Percentiles rank a stretch among this genome's conserved stretches.
phyloP scores from a whole-genome alignment of 371 early-diverging fungal genomes.

The Actinomucor elegans region DNA sequence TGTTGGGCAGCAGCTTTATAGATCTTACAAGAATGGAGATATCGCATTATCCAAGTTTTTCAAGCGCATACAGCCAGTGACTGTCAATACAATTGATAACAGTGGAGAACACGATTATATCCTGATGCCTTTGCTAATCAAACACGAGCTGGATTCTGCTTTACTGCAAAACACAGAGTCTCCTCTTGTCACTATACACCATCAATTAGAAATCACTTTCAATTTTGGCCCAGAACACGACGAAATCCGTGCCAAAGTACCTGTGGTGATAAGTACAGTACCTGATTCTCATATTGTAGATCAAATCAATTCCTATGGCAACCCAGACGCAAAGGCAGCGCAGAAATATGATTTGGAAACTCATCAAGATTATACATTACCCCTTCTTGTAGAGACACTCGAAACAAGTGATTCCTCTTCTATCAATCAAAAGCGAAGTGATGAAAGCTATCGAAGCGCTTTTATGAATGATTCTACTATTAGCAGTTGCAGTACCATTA shows the following conservation, averaged over 20 bases:
- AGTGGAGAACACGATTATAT: not conserved
- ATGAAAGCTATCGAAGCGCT: not conserved
- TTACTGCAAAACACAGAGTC: slow-evolving; percentile 8
- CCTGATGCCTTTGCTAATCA: not conserved
- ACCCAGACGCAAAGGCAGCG: no score
- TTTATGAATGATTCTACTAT: not conserved
- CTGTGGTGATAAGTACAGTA: slow-evolving; percentile 14
- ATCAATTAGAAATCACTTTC: slow-evolving; percentile 24
- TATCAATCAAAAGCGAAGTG: not conserved
- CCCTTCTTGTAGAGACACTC: not conserved
- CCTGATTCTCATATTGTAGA: not conserved
- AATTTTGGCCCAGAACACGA: slow-evolving; percentile 12
- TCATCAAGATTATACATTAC: slow-evolving; percentile 2
- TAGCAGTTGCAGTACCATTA: no score
- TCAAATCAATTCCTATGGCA: not conserved
- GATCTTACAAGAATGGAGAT: slow-evolving; percentile 9
- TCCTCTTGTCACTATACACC: slow-evolving; percentile 9
- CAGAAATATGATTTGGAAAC: slow-evolving; percentile 13
- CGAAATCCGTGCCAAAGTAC: slow-evolving; percentile 15
- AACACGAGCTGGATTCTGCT: not conserved
- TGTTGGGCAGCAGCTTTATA: not conserved
- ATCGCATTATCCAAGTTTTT: slow-evolving; percentile 17
- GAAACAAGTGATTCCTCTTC: slow-evolving; percentile 2
- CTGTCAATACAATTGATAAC: slow-evolving; percentile 4
- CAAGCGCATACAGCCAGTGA: slow-evolving; percentile 17